Base-by-base conservation (phyloP, 306 rosid genomes). In the Cicer cuneatum region DNA sequence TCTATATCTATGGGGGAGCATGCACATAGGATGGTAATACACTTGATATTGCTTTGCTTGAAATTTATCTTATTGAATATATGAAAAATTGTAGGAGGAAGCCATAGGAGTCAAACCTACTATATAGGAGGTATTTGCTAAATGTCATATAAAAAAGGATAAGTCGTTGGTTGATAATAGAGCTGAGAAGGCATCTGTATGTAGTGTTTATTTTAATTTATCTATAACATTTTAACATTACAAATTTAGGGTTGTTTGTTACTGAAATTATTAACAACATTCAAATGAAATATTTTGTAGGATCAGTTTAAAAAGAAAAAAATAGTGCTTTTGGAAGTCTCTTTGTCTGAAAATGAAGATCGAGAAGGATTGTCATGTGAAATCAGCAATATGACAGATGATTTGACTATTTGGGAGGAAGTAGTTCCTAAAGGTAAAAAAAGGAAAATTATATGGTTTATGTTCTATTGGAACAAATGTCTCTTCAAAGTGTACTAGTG, bases 1-100 rank as follows among this genome's bases (percentile, higher is more conserved):
- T 68, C 73, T 35, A 48, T 68, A 68, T 69, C 74, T 35, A 37
- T 69, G 47, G 47, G 47, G 35, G 48, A 69, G 12, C 47, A 69
- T 35, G 48, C 45, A 35, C 37, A 10, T 37, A 69, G 47, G 21
- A 68, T 68, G 60, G 62, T 69, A 35, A 35, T 47, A 35, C 11
- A 66, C 49, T 45, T 45, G n/a, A 45, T 8, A 45, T 45, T 45
- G 2, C 0, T 24, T 24, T 24, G 33, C 4, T 24, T 24, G 33
- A 24, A 24, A 24, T 4, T 24, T 24, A 24, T 42, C 47, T 8
- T 12, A 42, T 42, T 42, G 47, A 42, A 24, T 24, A 24, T 42
- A 1, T 42, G 11, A 42, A 42, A 42, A 10, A 8, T 42, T 42
- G 47, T 42, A 42, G 13, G 13, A 42, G 8, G 47, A 9, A 42